Evolutionary conservation across 768 basidiomycete genomes (phyloP).

Genomic region (Suillus hirtellus): DNA sequence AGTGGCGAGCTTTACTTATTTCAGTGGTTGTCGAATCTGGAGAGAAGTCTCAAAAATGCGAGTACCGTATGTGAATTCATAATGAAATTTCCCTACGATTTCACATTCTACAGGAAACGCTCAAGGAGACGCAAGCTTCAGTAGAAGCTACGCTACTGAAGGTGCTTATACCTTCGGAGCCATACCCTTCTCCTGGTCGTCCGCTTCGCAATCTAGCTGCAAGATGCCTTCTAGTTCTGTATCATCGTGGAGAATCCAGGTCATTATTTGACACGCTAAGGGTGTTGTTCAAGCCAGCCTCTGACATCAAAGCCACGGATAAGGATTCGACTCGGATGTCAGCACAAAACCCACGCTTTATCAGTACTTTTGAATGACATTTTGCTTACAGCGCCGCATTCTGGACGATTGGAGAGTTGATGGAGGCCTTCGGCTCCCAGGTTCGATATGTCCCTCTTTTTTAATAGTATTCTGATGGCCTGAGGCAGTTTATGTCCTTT

Average conservation of each 20-base stretch:
- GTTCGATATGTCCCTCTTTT: slow-evolving; percentile 44
- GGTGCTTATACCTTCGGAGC: slow-evolving; percentile 60
- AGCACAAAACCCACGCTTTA: slow-evolving; percentile 25
- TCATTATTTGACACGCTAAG: slow-evolving; percentile 87
- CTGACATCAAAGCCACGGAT: slow-evolving; percentile 67
- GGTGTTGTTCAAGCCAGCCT: slow-evolving; percentile 68
- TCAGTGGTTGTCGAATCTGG: slow-evolving; percentile 74
- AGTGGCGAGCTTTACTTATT: slow-evolving; percentile 83
- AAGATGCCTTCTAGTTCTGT: slow-evolving; percentile 72
- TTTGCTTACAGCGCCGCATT: slow-evolving; percentile 65
- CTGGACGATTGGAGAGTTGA: slow-evolving; percentile 86
- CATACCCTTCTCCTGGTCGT: slow-evolving; percentile 83
- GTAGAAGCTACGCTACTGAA: slow-evolving; percentile 68
- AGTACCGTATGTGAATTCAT: slow-evolving; percentile 47
- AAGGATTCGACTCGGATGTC: slow-evolving; percentile 70
- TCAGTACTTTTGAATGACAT: slow-evolving; percentile 12
- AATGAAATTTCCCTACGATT: neutral
- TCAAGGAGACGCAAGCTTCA: slow-evolving; percentile 63
- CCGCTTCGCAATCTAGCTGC: slow-evolving; percentile 79
- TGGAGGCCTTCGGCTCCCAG: slow-evolving; percentile 81
- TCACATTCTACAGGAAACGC: slow-evolving; percentile 49
- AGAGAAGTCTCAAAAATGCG: slow-evolving; percentile 54
- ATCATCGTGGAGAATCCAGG: slow-evolving; percentile 79
- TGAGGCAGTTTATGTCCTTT: slow-evolving; percentile 86
- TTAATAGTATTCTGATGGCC: slow-evolving; percentile 1